Evolutionary conservation across 352 stramenopile genomes (phyloP).

Genomic region (Paralagenidium karlingii): DNA sequence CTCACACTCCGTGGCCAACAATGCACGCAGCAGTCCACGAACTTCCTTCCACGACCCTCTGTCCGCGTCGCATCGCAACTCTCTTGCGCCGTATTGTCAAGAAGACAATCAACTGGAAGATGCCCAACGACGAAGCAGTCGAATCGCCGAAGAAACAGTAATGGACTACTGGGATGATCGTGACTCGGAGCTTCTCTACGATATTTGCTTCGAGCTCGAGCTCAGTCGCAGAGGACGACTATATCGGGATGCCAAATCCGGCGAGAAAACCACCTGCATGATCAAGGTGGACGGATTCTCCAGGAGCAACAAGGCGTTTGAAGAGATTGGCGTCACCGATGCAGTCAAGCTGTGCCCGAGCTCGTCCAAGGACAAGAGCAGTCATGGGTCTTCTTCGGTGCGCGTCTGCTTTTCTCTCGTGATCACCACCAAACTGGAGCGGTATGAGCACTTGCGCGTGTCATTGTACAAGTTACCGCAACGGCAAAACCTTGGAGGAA

Average conservation of each 20-base stretch:
- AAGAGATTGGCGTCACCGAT: slow-evolving; percentile 52
- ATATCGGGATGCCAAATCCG: slow-evolving; percentile 18
- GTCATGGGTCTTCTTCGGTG: slow-evolving; percentile 3
- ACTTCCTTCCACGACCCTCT: no score
- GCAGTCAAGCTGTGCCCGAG: slow-evolving; percentile 21
- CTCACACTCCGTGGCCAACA: slow-evolving; percentile 7
- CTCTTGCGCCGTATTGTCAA: no score
- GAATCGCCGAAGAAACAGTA: neutral
- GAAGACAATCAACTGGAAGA: slow-evolving; percentile 9
- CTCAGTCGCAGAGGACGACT: slow-evolving; percentile 38
- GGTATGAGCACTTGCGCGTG: slow-evolving; percentile 52
- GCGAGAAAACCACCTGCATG: slow-evolving; percentile 36
- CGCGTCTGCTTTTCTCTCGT: slow-evolving; percentile 48
- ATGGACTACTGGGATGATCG: neutral
- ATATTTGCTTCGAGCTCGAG: slow-evolving; percentile 41
- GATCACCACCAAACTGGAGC: slow-evolving; percentile 30
- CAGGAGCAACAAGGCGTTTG: slow-evolving; percentile 17
- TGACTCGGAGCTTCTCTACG: no score
- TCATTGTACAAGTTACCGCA: slow-evolving; percentile 39
- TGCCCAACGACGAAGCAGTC: slow-evolving; percentile 2
- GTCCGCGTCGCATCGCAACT: no score
- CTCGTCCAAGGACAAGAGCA: neutral
- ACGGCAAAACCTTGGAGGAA: slow-evolving; percentile 23
- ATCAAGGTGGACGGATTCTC: slow-evolving; percentile 37
- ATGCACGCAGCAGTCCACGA: neutral